These are phyloP conservation scores for Taphrina populina DNA, from an alignment of 1,139 yeast genomes.

Conservation along the genomic window DNA sequence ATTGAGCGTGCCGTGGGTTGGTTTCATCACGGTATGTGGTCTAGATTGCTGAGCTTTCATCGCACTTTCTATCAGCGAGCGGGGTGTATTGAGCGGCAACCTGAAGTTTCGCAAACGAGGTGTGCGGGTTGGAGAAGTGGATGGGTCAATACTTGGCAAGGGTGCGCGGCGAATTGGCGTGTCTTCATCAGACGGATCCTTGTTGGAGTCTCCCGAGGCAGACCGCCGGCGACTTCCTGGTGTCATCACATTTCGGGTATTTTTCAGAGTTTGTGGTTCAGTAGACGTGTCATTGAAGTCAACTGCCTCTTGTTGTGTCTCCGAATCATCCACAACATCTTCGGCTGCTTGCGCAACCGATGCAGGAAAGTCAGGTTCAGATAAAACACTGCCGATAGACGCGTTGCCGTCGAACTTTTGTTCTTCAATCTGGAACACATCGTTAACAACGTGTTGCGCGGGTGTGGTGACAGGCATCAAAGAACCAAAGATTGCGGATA, in stretches of 20 bases:
- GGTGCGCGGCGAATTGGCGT: conserved; percentile 9
- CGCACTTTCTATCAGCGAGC: conserved; percentile 18
- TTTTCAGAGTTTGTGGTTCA: too few relatives aligned
- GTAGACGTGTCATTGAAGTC: too few relatives aligned
- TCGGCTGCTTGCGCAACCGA: conserved; percentile 14
- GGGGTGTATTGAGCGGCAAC: conserved; percentile 26
- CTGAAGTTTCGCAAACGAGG: conserved; percentile 24
- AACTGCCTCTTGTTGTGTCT: neutral
- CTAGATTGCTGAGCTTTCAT: conserved; percentile 17
- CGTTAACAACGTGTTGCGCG: neutral
- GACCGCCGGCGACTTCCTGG: too few relatives aligned
- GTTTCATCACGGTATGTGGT: neutral
- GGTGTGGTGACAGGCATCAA: neutral
- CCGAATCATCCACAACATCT: neutral
- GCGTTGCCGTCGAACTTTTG: conserved; percentile 11
- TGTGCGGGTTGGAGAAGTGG: conserved; percentile 26
- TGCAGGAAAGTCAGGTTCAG: conserved; percentile 30
- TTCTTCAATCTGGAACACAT: neutral
- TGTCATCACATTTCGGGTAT: too few relatives aligned
- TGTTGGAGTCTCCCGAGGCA: neutral
- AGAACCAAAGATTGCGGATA: neutral
- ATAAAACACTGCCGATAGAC: conserved; percentile 16
- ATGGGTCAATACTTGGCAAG: neutral
- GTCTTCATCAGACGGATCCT: conserved; percentile 6
- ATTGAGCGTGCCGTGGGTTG: neutral